Evolutionary conservation across 2,329 filamentous ascomycete genomes (phyloP), one percentile per base, ranked within the genome.

Genomic region (Fusarium lateritium): DNA sequence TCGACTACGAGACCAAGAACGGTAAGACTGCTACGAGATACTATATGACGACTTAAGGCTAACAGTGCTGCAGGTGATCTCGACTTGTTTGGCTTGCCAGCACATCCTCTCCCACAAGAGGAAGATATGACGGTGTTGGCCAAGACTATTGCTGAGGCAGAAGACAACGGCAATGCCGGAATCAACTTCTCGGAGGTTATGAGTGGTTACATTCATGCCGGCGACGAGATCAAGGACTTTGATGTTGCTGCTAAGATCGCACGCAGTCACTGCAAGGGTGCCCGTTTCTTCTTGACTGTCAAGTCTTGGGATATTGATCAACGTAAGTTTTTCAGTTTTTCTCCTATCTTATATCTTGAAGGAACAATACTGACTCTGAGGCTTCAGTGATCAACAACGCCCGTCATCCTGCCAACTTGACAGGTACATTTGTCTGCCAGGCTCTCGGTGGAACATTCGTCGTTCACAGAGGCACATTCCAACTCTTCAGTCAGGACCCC

Each of bases 131-230:
- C 40, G 11, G 56, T 45, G 13, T n/a, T 67, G 13, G 50, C 61
- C 9, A 14, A 10, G 17, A 42, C 50, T 2, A 67, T 67, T 24
- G 36, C 33, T 7, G 34, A 52, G 14, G 52, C 65, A 6, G 77
- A 44, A 19, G 50, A 45, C 34, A 34, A 57, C 38, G 17, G 50
- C 49, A 19, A 52, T 79, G 15, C 83, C 87, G 55, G 87, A 0
- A 83, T 90, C 55, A 85, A 85, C 24, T 91, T 91, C 72, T 86
- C 86, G 1, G 89, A 91, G 75, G 84, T 90, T 59, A 90, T 91
- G 88, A 83, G 85, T 9, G 89, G 89, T 11, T 87, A 86, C 67
- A 82, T 92, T 26, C 86, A 89, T 68, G 75, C 52, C 3, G 40
- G 49, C 15, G 26, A 28, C 11, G 56, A 65, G 19, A 36, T 65